These are phyloP conservation scores for Chenopodium album DNA, from an alignment of 148 eudicot species.

Conservation along the genomic window DNA sequence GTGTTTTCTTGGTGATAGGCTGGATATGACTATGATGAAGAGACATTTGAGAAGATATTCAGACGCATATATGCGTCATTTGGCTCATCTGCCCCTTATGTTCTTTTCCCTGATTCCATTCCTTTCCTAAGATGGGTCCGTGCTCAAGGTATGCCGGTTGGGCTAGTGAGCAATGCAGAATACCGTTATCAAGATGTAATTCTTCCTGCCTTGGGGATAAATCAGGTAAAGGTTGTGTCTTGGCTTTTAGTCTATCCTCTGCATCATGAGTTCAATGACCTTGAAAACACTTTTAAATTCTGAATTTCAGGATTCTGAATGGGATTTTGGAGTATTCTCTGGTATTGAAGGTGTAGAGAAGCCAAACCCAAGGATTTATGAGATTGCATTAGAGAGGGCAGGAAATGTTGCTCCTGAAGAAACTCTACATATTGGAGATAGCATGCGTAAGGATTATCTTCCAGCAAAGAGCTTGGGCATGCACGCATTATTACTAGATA, in stretches of 20 bases:
- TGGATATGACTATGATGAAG: constrained; percentile 93
- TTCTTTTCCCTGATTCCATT: constrained; percentile 72
- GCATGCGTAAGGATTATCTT: constrained; percentile 80
- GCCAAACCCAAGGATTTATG: constrained; percentile 73
- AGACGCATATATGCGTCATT: constrained; percentile 86
- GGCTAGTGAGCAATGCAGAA: constrained; percentile 96
- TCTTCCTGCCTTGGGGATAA: constrained; percentile 85
- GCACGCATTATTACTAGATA: constrained; percentile 82
- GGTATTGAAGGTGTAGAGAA: constrained; percentile 96
- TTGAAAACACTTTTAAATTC: neutral
- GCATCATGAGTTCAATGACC: neutral
- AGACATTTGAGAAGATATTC: constrained; percentile 88
- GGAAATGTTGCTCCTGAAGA: constrained; percentile 75
- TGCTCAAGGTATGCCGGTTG: constrained; percentile 62
- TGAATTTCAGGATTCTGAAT: constrained; percentile 68
- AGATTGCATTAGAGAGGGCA: constrained; percentile 84
- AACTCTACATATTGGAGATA: constrained; percentile 85
- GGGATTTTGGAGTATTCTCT: constrained; percentile 97
- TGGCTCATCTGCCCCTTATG: constrained; percentile 93
- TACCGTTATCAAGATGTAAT: constrained; percentile 88
- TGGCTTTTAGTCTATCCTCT: neutral
- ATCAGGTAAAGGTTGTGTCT: constrained; percentile 45
- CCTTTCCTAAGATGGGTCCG: constrained; percentile 90
- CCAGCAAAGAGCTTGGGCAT: constrained; percentile 87
- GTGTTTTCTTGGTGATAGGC: constrained; percentile 51